Percentiles rank a stretch among this genome's conserved stretches.
Conservation (phyloP, 2,329 filamentous ascomycete genomes). For the Xylaria sp. region DNA sequence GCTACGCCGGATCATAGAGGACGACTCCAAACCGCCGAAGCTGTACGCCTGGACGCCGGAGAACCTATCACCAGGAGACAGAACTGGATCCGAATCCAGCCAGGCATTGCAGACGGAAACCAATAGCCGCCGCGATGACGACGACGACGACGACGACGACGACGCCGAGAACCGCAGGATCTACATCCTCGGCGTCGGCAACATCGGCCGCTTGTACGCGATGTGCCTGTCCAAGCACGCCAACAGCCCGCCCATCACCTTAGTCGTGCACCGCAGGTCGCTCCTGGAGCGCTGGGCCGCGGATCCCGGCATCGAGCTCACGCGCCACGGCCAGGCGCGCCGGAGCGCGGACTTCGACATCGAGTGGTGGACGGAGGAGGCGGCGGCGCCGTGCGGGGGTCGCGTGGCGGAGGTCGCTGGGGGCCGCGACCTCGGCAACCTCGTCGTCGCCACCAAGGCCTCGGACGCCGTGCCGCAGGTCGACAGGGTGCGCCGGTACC, state of each 20-base stretch:
- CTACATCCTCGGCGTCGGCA: slow-evolving; percentile 83
- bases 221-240: slow-evolving; percentile 71
- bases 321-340: slow-evolving; percentile 49
- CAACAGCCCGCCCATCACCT: slow-evolving; percentile 76
- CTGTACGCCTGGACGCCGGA: slow-evolving; percentile 47
- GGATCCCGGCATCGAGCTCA: slow-evolving; percentile 57
- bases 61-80: slow-evolving; percentile 35
- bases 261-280: slow-evolving; percentile 75
- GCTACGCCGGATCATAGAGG: slow-evolving; percentile 41
- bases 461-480: slow-evolving; percentile 71
- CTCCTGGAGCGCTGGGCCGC: slow-evolving; percentile 61
- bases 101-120: not conserved
- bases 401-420: slow-evolving; percentile 54
- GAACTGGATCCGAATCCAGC: not conserved
- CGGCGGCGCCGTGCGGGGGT: slow-evolving; percentile 52
- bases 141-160: slow-evolving; percentile 7
- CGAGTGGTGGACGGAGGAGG: slow-evolving; percentile 64
- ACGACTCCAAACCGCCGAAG: slow-evolving; percentile 36
- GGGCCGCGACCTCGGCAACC: slow-evolving; percentile 67
- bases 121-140: not conserved
- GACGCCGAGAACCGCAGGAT: slow-evolving; percentile 60
- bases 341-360: slow-evolving; percentile 57
- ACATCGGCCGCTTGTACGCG: slow-evolving; percentile 82
- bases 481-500: slow-evolving; percentile 68
- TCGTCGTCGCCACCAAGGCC: slow-evolving; percentile 84